Conservation (phyloP, 805 yeast species). For the Kodamaea neixiangensis region DNA sequence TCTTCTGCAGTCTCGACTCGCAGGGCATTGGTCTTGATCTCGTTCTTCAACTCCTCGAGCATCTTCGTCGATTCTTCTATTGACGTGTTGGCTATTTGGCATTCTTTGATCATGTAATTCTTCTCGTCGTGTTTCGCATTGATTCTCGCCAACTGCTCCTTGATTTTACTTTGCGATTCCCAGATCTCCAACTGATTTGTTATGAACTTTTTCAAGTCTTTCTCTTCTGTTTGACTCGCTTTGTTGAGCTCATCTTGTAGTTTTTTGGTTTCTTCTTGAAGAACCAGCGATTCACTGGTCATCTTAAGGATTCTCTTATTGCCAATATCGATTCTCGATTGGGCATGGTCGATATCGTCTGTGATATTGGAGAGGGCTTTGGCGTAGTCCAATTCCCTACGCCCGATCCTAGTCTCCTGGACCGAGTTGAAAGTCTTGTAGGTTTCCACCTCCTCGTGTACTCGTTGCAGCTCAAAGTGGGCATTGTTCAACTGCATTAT, state of each 20-base stretch:
- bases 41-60: conserved; percentile 21
- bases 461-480: conserved; percentile 43
- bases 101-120: conserved; percentile 63
- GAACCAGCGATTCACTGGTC: conserved; percentile 29
- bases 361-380: conserved; percentile 48
- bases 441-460: conserved; percentile 43
- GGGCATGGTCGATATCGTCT: conserved; percentile 46
- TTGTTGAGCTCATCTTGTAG: conserved; percentile 12
- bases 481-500: conserved; percentile 56
- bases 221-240: conserved; percentile 12
- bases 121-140: conserved; percentile 57
- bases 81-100: conserved; percentile 52
- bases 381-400: conserved; percentile 44
- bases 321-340: conserved; percentile 35
- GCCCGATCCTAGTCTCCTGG: conserved; percentile 38
- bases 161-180: conserved; percentile 48
- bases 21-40: conserved; percentile 19
- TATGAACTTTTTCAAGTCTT: conserved; percentile 26
- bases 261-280: conserved; percentile 25
- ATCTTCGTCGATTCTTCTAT: conserved; percentile 44
- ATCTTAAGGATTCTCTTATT: conserved; percentile 33
- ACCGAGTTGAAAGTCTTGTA: conserved; percentile 37
- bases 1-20: conserved; percentile 22
- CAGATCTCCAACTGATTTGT: conserved; percentile 43
- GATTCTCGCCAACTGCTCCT: conserved; percentile 42